Evolutionary conservation across 495 filamentous ascomycete genomes (phyloP), one percentile per base, ranked within the genome.

Genomic region (Neurospora sp.): DNA sequence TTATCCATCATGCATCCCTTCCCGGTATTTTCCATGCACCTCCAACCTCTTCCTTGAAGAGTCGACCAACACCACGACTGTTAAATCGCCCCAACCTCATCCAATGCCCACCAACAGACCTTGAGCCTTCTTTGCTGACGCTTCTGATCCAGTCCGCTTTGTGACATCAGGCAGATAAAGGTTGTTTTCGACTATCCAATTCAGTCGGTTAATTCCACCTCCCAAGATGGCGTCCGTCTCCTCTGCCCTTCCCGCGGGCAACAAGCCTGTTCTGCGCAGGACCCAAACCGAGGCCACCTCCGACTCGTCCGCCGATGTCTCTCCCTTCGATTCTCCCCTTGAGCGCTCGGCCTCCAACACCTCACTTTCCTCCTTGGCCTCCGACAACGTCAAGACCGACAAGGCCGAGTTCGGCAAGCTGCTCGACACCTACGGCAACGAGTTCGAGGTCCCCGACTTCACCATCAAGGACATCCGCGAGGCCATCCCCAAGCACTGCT

Each of bases 281-380:
- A 83, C 81, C 59, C 69, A 78, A 48, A 80, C 79, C 22, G 77
- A 79, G 35, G 77, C 79, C 71, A 80, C 78, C 20, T 61, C 72
- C 44, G 84, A 85, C 72, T 90, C 90, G 39, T 91, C 85, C 4
- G 87, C 88, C 61, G 83, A 88, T 42, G 87, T 84, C 44, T 93
- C 92, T 12, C 91, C 91, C 7, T 79, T 86, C 53, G 88, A 90
- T 76, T 91, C 89, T 70, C 93, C 94, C 70, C 53, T 61, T 61
- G 85, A 87, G 41, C 89, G 88, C 44, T 96, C 93, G 12, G 88
- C 93, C 22, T 97, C 94, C 9, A 91, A 92, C 27, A 96, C 96
- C 6, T 97, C 95, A 3, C 87, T 97, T 69, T 97, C 95, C 39
- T 98, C 95, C 59, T 85, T 97, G 83, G 89, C 88, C 65, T 96